Evolutionary conservation across 768 basidiomycete species (phyloP), one percentile per base, ranked within the genome.

Genomic region (Candolleomyces eurysporus): DNA sequence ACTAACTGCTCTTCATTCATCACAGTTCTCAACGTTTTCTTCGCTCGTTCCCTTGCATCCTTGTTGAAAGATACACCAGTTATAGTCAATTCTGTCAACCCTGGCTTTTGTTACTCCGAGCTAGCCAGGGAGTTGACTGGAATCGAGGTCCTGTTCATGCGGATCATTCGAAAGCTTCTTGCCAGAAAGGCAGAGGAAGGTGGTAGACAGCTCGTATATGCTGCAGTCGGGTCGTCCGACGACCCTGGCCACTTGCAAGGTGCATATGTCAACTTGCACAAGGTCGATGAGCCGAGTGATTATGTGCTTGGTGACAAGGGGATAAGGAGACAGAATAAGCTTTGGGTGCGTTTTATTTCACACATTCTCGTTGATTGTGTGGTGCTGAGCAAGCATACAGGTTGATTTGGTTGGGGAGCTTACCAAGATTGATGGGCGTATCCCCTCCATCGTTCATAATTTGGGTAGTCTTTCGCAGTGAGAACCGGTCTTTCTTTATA

Each of bases 51-150:
- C 1, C 65, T 83, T 11, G 70, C 67, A 21, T 71, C 70, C 2
- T 72, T 68, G 19, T 67, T 80, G 3, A 30, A 59, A n/a, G 50
- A 67, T 13, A 63, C 69, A 14, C 59, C 71, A 0, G 60, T 80
- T 21, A 73, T 77, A 17, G 70, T 78, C 46, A 71, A 75, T 59
- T 48, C 71, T 17, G 74, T 78, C n/a, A 76, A 77, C 48, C 82
- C 81, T 16, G 80, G 79, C 11, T 79, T 73, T 59, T 81, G 79
- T 63, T 58, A 69, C 48, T 80, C 79, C 1, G 71, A 75, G 31
- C 65, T 82, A 2, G 66, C 68, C 0, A 64, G 71, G 17, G 62
- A 63, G 7, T 36, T 76, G 1, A 62, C 57, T 5, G 68, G 68
- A 0, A 5, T 69, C 21, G 30, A 54, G 26, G 56, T 66, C 2